Conservation (phyloP, 768 basidiomycete species). For the Kwoniella dejecticola region DNA sequence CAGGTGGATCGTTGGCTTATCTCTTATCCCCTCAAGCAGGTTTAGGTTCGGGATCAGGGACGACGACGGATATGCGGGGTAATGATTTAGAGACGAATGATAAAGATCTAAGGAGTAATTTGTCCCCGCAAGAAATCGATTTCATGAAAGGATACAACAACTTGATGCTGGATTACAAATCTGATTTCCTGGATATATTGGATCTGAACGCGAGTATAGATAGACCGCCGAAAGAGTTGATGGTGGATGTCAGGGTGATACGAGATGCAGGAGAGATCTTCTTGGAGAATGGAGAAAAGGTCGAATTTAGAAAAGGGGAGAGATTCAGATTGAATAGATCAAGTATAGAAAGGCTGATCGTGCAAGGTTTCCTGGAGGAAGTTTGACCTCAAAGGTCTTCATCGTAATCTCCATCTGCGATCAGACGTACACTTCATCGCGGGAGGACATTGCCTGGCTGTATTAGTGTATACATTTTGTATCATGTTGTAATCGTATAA, state of each 20-base stretch:
- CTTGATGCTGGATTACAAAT: slow-evolving; percentile 78
- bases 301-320: slow-evolving; percentile 87
- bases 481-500: not conserved
- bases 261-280: slow-evolving; percentile 88
- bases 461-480: not conserved
- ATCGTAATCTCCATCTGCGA: not conserved
- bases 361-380: slow-evolving; percentile 89
- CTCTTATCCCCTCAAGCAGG: slow-evolving; percentile 61
- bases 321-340: slow-evolving; percentile 83
- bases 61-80: no score
- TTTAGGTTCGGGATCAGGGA: no score
- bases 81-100: not conserved
- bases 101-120: slow-evolving; percentile 44
- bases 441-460: no score
- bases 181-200: slow-evolving; percentile 74
- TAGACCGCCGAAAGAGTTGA: slow-evolving; percentile 79
- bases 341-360: slow-evolving; percentile 90
- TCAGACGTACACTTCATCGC: no score
- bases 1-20: slow-evolving; percentile 76
- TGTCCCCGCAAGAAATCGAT: slow-evolving; percentile 63
- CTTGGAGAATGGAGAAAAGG: slow-evolving; percentile 75
- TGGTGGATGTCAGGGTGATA: slow-evolving; percentile 82
- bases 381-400: slow-evolving; percentile 60
- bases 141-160: slow-evolving; percentile 79
- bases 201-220: slow-evolving; percentile 83